Evolutionary conservation across 192 early-diverging fungal genomes (phyloP).

Genomic region (Umbelopsis sp.): DNA sequence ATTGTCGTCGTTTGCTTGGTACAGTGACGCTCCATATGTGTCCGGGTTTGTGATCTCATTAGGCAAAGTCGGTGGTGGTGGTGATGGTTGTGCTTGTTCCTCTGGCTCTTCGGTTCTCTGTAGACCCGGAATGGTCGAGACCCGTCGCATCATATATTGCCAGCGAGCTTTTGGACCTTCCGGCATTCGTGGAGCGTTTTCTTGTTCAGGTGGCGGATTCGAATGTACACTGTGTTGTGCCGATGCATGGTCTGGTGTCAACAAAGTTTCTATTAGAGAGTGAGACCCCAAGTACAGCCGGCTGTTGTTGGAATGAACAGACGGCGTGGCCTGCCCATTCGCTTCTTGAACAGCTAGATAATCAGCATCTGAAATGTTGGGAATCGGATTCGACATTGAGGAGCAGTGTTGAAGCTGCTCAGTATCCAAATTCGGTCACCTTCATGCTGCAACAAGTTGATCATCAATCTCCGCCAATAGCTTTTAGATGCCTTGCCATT

Average conservation of each 20-base stretch:
- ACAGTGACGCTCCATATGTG: background rate
- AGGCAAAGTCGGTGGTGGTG: background rate
- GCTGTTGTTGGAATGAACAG: constrained; percentile 4
- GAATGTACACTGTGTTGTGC: background rate
- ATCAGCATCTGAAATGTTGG: constrained; percentile 4
- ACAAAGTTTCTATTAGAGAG: background rate
- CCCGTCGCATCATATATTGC: background rate
- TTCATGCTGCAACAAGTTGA: constrained; percentile 8
- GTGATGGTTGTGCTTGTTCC: background rate
- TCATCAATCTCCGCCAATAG: constrained; percentile 4
- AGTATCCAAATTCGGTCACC: background rate
- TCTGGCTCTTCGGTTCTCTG: background rate
- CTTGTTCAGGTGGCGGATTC: background rate
- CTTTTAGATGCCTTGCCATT: no score
- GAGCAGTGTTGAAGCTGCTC: background rate
- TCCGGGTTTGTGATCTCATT: background rate
- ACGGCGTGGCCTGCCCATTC: background rate
- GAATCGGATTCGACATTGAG: constrained; percentile 10
- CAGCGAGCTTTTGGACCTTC: background rate
- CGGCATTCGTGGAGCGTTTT: background rate
- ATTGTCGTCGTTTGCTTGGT: constrained; percentile 23
- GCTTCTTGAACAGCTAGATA: constrained; percentile 3
- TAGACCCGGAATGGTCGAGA: background rate
- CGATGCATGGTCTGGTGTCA: constrained; percentile 6
- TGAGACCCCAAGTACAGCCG: constrained; percentile 3